A percentile compares a stretch with the other conserved stretches of the same genome.
Conservation (phyloP, 352 stramenopile species). For the Globisporangium paroecandrum region DNA sequence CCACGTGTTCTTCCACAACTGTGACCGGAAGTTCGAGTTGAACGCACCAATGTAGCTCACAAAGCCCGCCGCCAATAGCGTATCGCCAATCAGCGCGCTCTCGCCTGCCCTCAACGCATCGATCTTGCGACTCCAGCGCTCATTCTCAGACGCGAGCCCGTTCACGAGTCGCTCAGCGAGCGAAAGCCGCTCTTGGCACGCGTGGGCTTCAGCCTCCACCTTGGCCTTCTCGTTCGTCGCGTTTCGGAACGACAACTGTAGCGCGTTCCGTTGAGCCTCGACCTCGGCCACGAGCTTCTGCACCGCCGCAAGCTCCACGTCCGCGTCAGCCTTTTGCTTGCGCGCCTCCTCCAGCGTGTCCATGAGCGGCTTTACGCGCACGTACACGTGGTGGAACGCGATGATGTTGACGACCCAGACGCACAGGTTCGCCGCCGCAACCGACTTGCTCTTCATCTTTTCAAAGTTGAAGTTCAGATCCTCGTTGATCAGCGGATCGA, state of each 20-base stretch:
- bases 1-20: constrained; percentile 87
- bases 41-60: constrained; percentile 93
- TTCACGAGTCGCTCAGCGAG: constrained; percentile 88
- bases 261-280: constrained; percentile 64
- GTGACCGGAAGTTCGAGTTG: constrained; percentile 70
- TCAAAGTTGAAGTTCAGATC: constrained; percentile 92
- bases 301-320: constrained; percentile 77
- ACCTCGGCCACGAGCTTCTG: constrained; percentile 83
- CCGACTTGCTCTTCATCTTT: constrained; percentile 93
- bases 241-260: constrained; percentile 81
- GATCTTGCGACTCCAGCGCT: constrained; percentile 87
- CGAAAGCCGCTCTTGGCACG: constrained; percentile 83
- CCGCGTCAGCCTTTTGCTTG: constrained; percentile 67
- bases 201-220: constrained; percentile 82
- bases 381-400: constrained; percentile 90
- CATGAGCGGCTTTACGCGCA: constrained; percentile 94
- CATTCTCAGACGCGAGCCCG: constrained; percentile 85
- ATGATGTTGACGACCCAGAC: constrained; percentile 95
- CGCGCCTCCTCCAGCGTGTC: constrained; percentile 85
- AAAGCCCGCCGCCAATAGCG: constrained; percentile 85
- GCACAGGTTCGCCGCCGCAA: constrained; percentile 89
- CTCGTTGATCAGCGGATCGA: constrained; percentile 81
- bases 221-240: constrained; percentile 91
- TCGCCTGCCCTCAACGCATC: constrained; percentile 74
- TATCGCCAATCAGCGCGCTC: constrained; percentile 82